Percentiles rank a stretch among this genome's conserved stretches.
phyloP scores from a whole-genome alignment of 1,139 yeast genomes.

The Debaryomycetaceae sp. region DNA sequence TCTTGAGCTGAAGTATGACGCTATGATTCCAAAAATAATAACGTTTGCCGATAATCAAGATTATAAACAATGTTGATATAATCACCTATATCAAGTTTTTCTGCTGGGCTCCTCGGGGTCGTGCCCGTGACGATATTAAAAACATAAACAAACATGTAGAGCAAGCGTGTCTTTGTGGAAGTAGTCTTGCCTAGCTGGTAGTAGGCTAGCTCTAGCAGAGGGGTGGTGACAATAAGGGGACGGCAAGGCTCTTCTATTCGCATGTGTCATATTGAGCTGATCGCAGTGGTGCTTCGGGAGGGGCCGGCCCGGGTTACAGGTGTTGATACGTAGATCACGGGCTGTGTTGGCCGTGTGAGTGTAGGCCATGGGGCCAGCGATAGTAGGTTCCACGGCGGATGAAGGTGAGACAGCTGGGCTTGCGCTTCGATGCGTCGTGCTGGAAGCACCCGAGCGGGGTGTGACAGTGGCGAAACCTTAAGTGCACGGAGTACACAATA shows the following conservation, averaged over 20 bases:
- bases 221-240: background rate
- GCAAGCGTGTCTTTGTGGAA: background rate
- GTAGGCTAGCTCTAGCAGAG: background rate
- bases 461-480: no score
- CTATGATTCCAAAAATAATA: background rate
- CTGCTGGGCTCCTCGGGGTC: background rate
- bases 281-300: no score
- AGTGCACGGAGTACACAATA: no score
- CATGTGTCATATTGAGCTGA: background rate
- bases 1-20: background rate
- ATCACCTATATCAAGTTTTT: background rate
- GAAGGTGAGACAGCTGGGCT: no score
- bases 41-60: background rate
- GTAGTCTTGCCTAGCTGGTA: background rate
- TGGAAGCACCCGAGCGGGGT: no score
- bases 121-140: background rate
- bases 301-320: no score
- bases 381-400: no score
- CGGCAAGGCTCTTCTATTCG: background rate
- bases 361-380: no score
- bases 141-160: background rate
- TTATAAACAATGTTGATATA: background rate
- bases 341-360: no score
- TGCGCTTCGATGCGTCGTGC: no score
- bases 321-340: no score